Evolutionary conservation across 2,329 filamentous ascomycete species (phyloP).

Genomic region (Calonectria pauciramosa): DNA sequence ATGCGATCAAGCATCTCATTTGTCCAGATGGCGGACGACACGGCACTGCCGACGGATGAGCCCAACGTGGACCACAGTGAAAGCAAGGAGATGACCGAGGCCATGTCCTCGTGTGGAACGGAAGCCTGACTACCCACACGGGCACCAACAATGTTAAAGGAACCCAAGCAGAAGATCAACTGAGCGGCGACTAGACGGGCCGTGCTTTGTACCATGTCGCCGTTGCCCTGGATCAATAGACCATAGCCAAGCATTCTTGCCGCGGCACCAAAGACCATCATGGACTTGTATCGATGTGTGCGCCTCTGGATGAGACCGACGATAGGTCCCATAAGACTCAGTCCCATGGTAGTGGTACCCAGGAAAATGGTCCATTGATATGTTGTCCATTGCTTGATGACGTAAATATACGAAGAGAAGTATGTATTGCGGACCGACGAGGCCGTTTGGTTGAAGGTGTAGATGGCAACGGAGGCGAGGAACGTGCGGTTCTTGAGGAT

Average conservation of each 20-base stretch:
- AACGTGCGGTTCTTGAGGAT: constrained; percentile 1
- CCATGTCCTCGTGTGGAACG: not conserved
- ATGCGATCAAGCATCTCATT: not conserved
- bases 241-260: not conserved
- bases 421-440: constrained; percentile 54
- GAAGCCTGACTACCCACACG: not conserved
- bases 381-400: constrained; percentile 58
- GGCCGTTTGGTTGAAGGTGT: constrained; percentile 52
- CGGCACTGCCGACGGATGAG: not conserved
- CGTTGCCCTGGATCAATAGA: not conserved
- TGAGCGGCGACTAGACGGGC: not conserved
- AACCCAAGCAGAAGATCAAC: not conserved
- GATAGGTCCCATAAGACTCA: not conserved
- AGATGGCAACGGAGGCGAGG: constrained; percentile 44
- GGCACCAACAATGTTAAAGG: not conserved
- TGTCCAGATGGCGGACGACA: not conserved
- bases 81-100: not conserved
- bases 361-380: constrained; percentile 59
- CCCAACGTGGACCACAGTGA: not conserved
- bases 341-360: constrained; percentile 27
- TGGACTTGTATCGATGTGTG: not conserved
- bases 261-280: not conserved
- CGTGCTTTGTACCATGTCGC: not conserved
- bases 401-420: constrained; percentile 54
- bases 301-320: not conserved